Evolutionary conservation across 1,139 yeast species (phyloP).

Genomic region (Yamadazyma aaseri): DNA sequence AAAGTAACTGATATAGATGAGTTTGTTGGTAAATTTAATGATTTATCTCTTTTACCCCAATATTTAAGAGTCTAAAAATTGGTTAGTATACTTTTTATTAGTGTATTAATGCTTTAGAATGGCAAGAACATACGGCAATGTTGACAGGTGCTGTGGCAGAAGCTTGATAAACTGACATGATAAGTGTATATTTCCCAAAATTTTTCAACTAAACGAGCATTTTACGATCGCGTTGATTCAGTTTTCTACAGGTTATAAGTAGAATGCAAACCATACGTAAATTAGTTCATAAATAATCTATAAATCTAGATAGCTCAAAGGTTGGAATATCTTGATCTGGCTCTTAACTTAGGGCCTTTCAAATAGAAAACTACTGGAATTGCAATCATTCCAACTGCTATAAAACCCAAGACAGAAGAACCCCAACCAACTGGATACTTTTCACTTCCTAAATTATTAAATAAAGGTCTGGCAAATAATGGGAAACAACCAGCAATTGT

Average conservation of each 20-base stretch:
- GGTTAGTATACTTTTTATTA: conserved; percentile 20
- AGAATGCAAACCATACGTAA: too few relatives aligned
- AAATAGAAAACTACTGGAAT: conserved; percentile 53
- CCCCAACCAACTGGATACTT: conserved; percentile 65
- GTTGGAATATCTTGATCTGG: conserved; percentile 47
- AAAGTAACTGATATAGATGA: conserved; percentile 93
- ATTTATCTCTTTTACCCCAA: conserved; percentile 96
- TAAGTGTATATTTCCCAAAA: conserved; percentile 3
- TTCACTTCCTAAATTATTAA: conserved; percentile 30
- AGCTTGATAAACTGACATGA: conserved; percentile 59
- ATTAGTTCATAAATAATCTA: too few relatives aligned
- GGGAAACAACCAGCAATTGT: conserved; percentile 33
- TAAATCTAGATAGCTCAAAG: neutral
- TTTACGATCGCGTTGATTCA: conserved; percentile 1
- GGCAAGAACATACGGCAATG: conserved; percentile 67
- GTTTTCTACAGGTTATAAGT: too few relatives aligned
- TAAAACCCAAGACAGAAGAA: conserved; percentile 52
- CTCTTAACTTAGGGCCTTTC: conserved; percentile 32
- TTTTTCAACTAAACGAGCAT: conserved; percentile 11
- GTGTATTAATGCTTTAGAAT: neutral
- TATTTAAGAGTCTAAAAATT: conserved; percentile 77
- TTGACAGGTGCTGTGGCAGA: conserved; percentile 96
- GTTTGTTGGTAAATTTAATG: conserved; percentile 89
- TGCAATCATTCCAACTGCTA: conserved; percentile 57
- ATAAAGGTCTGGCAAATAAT: conserved; percentile 44